These are phyloP conservation scores for Nicotiana paniculata DNA, from an alignment of 257 asterid genomes.

Conservation along the genomic window DNA sequence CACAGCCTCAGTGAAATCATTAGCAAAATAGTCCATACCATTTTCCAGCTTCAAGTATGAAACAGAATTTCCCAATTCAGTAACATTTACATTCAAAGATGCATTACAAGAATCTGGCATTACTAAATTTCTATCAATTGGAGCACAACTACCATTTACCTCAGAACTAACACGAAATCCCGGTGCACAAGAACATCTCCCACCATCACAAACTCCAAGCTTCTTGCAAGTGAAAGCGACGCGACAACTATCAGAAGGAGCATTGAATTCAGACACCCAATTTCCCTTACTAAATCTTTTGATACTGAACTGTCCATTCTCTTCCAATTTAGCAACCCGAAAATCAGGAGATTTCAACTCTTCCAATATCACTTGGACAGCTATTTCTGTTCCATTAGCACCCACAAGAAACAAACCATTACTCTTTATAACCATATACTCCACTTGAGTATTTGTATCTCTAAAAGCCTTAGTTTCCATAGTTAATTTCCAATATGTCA, in stretches of 20 bases:
- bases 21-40: slow-evolving; percentile 61
- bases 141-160: slow-evolving; percentile 10
- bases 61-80: not conserved
- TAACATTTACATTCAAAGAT: not conserved
- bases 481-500: slow-evolving; percentile 51
- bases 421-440: slow-evolving; percentile 23
- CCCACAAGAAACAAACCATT: slow-evolving; percentile 8
- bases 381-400: slow-evolving; percentile 4
- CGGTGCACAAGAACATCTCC: slow-evolving; percentile 9
- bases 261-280: not conserved
- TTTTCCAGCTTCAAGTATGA: slow-evolving; percentile 44
- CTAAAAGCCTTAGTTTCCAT: slow-evolving; percentile 41
- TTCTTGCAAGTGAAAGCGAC: slow-evolving; percentile 10
- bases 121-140: not conserved
- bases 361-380: not conserved
- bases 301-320: not conserved
- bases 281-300: not conserved
- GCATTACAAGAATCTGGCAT: slow-evolving; percentile 5
- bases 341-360: slow-evolving; percentile 5
- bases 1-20: slow-evolving; percentile 39
- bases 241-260: slow-evolving; percentile 5
- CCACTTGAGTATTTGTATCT: slow-evolving; percentile 24
- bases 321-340: not conserved
- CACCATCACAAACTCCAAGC: slow-evolving; percentile 5
- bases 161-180: slow-evolving; percentile 4